Evolutionary conservation across 225 moss, liverwort and hornwort species (phyloP).

Genomic region (Physcomitrium patens): DNA sequence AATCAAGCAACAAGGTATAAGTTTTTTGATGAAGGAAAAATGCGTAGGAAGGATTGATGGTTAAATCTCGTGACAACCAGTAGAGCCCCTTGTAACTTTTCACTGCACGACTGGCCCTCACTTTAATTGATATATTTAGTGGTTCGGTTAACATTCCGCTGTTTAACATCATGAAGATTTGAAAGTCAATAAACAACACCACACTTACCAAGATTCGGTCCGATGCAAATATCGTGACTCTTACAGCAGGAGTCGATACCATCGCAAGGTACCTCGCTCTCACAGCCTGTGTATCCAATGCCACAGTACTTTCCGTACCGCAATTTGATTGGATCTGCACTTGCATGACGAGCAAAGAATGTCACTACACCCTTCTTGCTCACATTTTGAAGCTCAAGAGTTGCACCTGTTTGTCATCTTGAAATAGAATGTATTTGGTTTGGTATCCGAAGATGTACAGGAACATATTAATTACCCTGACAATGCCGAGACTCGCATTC

Average conservation of each 20-base stretch:
- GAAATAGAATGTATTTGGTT: not conserved
- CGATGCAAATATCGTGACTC: conserved; percentile 62
- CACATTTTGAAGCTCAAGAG: not conserved
- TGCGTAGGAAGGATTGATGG: no score
- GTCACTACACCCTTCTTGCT: not conserved
- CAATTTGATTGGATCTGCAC: conserved; percentile 47
- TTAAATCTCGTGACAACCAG: no score
- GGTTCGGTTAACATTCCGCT: no score
- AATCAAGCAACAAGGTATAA: not conserved
- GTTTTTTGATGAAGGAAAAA: not conserved
- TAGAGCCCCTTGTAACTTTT: no score
- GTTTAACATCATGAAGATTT: no score
- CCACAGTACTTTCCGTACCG: conserved; percentile 65
- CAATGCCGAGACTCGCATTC: conserved; percentile 44
- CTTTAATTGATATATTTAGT: no score
- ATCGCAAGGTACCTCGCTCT: conserved; percentile 55
- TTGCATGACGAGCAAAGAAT: not conserved
- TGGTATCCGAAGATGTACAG: not conserved
- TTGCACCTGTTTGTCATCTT: not conserved
- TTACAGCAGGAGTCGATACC: conserved; percentile 62
- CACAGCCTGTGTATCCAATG: conserved; percentile 57
- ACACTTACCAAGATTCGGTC: conserved; percentile 48
- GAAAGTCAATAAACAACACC: not conserved
- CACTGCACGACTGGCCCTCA: no score
- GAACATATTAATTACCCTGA: conserved; percentile 13